Base-by-base conservation (phyloP, 805 yeast genomes). In the Metschnikowia picachoensis region DNA sequence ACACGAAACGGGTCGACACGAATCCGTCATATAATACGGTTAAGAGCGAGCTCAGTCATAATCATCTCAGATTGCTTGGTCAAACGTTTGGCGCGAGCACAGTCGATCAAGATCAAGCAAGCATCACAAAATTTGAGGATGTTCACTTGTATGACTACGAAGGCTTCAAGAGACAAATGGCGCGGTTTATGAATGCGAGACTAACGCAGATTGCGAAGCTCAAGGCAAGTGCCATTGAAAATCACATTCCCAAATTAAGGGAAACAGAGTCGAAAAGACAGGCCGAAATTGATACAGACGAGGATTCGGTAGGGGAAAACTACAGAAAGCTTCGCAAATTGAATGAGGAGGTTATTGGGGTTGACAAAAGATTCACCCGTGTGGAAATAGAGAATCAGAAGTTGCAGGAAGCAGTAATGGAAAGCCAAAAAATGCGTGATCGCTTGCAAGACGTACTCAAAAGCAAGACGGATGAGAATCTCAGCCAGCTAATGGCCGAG, bases 271-370 rank as follows among this genome's bases (percentile, higher is more conserved):
- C 70, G 1, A 44, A 51, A 32, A 49, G 71, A 16, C 77, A 72
- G 46, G 44, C 57, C 3, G 51, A 57, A 14, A 60, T 60, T 32
- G 77, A 72, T 50, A 45, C 49, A 1, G 65, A 64, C 38, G 75
- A 70, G 41, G 65, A 62, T 2, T 59, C 62, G 30, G 70, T 76
- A 25, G 82, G 78, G 3, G 61, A 59, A 2, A 45, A 58, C 10
- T 79, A 73, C 55, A 72, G 74, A 41, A 59, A 60, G 31, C 56
- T 65, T 16, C 67, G 67, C 32, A 60, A 51, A 10, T 53, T 63
- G 14, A 70, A 67, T 48, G 75, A 70, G 20, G 68, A 61, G 29
- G 72, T 72, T 2, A 43, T 47, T 8, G 35, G 58, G 8, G 60
- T 58, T 9, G 77, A 72, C 40, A 60, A 61, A 45, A 68, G 63